A percentile compares a stretch with the other conserved stretches of the same genome.
phyloP scores from a whole-genome alignment of 2,329 filamentous ascomycete species.

The Tolypocladium paradoxum region DNA sequence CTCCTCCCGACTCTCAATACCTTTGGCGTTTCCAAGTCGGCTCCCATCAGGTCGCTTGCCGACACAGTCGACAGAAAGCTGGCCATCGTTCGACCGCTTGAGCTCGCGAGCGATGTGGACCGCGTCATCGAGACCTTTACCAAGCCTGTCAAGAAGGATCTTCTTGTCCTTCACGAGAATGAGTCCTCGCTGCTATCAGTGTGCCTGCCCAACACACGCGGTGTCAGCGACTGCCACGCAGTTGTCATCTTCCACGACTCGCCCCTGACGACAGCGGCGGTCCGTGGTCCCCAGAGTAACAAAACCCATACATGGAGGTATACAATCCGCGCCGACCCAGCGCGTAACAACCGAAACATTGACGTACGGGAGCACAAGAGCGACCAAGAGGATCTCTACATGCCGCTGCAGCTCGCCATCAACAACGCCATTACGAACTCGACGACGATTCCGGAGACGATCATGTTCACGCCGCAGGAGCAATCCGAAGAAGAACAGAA shows the following conservation, averaged over 20 bases:
- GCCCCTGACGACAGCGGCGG: slow-evolving; percentile 11
- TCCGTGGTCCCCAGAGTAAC: no score
- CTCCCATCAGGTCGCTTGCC: slow-evolving; percentile 9
- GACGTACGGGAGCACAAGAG: slow-evolving; percentile 31
- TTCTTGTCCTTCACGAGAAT: slow-evolving; percentile 8
- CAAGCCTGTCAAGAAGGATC: slow-evolving; percentile 6
- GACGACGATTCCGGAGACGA: slow-evolving; percentile 8
- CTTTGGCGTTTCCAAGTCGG: slow-evolving; percentile 9
- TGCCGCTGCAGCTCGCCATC: slow-evolving; percentile 22
- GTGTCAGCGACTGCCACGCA: slow-evolving; percentile 17
- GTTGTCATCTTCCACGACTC: slow-evolving; percentile 18
- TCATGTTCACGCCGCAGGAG: slow-evolving; percentile 8
- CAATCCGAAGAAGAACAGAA: slow-evolving; percentile 4
- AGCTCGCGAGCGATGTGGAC: slow-evolving; percentile 13
- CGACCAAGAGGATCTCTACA: slow-evolving; percentile 11
- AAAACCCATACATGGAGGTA: slow-evolving; percentile 17
- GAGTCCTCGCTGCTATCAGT: slow-evolving; percentile 6
- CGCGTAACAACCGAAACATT: slow-evolving; percentile 27
- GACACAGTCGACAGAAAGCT: slow-evolving; percentile 12
- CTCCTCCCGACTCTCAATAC: slow-evolving; percentile 7
- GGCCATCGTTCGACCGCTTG: slow-evolving; percentile 12
- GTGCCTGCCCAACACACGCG: slow-evolving; percentile 16
- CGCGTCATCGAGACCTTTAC: slow-evolving; percentile 13
- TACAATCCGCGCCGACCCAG: slow-evolving; percentile 14
- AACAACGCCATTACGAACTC: slow-evolving; percentile 19